Percentiles rank a stretch among this genome's conserved stretches.
phyloP scores from a whole-genome alignment of 1,139 yeast genomes.

The Arxiozyma telluris region DNA sequence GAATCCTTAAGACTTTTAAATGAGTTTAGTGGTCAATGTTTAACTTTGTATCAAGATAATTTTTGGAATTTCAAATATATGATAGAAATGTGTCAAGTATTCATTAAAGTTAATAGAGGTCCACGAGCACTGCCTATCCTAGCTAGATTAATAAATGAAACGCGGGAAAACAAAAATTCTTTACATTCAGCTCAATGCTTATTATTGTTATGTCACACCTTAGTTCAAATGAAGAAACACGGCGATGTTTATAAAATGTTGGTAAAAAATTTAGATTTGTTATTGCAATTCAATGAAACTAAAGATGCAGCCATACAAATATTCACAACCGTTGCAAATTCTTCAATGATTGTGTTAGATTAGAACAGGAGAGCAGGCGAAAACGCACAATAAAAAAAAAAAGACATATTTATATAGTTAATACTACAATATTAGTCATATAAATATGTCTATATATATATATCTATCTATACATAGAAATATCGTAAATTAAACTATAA shows the following conservation, averaged over 20 bases:
- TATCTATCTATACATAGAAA: not conserved
- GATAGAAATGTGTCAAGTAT: slow-evolving; percentile 16
- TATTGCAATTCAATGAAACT: slow-evolving; percentile 8
- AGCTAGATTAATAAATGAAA: slow-evolving; percentile 12
- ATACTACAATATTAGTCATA: not conserved
- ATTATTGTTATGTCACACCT: slow-evolving; percentile 13
- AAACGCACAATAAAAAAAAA: not conserved
- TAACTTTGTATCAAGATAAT: slow-evolving; percentile 10
- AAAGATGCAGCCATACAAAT: not conserved
- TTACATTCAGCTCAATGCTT: slow-evolving; percentile 14
- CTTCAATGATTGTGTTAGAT: not conserved
- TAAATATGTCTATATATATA: not conserved
- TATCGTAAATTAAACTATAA: not conserved
- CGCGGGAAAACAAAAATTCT: slow-evolving; percentile 14
- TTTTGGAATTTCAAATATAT: slow-evolving; percentile 20
- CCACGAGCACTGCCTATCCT: slow-evolving; percentile 16
- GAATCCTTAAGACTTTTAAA: slow-evolving; percentile 15
- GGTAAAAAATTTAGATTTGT: slow-evolving; percentile 1
- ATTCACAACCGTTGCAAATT: not conserved
- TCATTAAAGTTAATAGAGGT: slow-evolving; percentile 14
- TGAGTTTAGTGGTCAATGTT: slow-evolving; percentile 11
- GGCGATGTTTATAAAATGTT: slow-evolving; percentile 9
- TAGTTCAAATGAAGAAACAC: slow-evolving; percentile 8
- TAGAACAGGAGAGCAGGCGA: not conserved
- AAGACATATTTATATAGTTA: not conserved